These are phyloP conservation scores for Pichia cactophila DNA, from an alignment of 1,139 yeast genomes.

Conservation along the genomic window DNA sequence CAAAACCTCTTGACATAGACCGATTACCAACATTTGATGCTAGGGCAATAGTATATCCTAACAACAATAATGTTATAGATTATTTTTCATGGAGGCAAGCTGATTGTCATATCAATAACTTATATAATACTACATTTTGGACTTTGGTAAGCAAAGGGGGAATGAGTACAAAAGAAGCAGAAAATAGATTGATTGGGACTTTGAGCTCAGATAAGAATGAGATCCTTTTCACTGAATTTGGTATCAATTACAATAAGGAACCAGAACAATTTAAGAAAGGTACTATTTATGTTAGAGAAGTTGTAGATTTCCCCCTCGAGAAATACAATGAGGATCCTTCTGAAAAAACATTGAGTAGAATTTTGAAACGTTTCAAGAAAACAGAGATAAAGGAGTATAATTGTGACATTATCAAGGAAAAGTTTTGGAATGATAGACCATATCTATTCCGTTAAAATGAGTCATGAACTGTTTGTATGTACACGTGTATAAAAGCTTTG, in stretches of 20 bases:
- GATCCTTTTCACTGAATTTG: conserved; percentile 66
- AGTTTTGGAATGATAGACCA: conserved; percentile 47
- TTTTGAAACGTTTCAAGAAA: conserved; percentile 42
- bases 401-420: conserved; percentile 49
- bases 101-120: conserved; percentile 91
- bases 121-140: conserved; percentile 95
- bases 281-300: conserved; percentile 59
- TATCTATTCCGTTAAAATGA: conserved; percentile 13
- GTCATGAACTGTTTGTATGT: conserved; percentile 2
- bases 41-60: conserved; percentile 82
- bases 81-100: conserved; percentile 95
- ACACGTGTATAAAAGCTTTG: conserved; percentile 6
- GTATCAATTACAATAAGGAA: conserved; percentile 84
- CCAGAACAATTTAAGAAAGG: conserved; percentile 86
- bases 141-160: conserved; percentile 66
- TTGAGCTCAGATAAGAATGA: conserved; percentile 82
- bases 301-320: conserved; percentile 7
- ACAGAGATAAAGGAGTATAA: conserved; percentile 42
- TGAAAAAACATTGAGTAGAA: conserved; percentile 32
- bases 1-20: conserved; percentile 26
- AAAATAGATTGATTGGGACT: conserved; percentile 64
- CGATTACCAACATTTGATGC: conserved; percentile 83
- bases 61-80: conserved; percentile 52
- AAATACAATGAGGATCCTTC: conserved; percentile 11
- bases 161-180: conserved; percentile 70